Base-by-base conservation (phyloP, 208 protist species). In the Trypanosoma lewisi region DNA sequence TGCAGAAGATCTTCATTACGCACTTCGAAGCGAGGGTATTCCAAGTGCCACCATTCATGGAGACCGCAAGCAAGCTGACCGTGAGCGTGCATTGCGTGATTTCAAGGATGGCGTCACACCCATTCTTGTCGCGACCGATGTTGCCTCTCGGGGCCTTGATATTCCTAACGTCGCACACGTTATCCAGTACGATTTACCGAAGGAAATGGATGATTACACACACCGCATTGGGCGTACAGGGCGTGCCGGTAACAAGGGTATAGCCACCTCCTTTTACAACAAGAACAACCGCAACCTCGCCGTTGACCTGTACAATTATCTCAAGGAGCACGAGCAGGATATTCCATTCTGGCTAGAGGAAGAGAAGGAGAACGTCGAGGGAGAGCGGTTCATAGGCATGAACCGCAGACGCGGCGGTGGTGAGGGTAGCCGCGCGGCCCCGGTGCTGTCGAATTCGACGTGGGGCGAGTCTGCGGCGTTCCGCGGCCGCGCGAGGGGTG, bases 171-270 rank as follows among this genome's bases (percentile, higher is more conserved):
- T 99, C 21, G 64, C 70, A 8, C 93, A 98, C 65, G 97, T 99
- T 56, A 97, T 99, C 61, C 98, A 99, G 77, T 99, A 96, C 63
- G 96, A 98, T 72, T 69, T 99, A 30, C 97, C 98, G 19, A 75
- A 78, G 19, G 84, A 96, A 78, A 98, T 99, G 73, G 97, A 99
- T 51, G 97, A 99, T 70, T 99, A 99, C 82, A 96, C 98, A 4
- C 98, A 99, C 83, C 87, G 98, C 51, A 99, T 99, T 75, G 98
- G 99, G 67, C 89, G 99, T 82, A 99, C 98, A 6, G 99, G 98
- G 21, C 87, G 98, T 63, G 97, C 96, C 3, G 98, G 98, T 53
- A 99, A 98, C 77, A 89, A 80, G 54, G 97, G 98, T 64, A 60
- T 89, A 11, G 96, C 98, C 4, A 98, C 96, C 14, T 76, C 92